These are phyloP conservation scores for Saksenaea oblongispora DNA, from an alignment of 371 early-diverging fungal genomes.

Conservation along the genomic window DNA sequence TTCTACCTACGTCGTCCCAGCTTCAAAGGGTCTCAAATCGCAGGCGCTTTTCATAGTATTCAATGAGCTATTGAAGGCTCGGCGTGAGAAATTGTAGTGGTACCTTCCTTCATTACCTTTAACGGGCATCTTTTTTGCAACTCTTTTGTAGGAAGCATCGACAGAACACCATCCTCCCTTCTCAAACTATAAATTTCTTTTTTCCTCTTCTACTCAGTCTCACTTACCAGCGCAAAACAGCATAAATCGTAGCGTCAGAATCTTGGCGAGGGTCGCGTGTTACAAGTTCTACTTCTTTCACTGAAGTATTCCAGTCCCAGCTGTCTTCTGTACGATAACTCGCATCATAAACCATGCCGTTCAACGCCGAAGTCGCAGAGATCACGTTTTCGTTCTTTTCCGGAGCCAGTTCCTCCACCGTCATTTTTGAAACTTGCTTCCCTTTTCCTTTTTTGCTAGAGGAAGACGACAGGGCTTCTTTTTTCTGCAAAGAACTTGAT, in stretches of 20 bases:
- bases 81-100: neutral
- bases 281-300: conserved; percentile 7
- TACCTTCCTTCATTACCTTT: conserved; percentile 10
- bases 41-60: conserved; percentile 12
- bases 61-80: neutral
- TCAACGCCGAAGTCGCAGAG: neutral
- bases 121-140: conserved; percentile 11
- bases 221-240: conserved; percentile 12
- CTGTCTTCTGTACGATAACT: conserved; percentile 4
- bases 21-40: neutral
- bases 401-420: neutral
- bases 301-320: conserved; percentile 8
- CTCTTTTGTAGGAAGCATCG: conserved; percentile 12
- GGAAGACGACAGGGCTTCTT: neutral
- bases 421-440: neutral
- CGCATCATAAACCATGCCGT: conserved; percentile 8
- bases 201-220: neutral
- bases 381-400: neutral
- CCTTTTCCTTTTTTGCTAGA: neutral
- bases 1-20: neutral
- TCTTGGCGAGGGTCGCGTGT: neutral
- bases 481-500: neutral
- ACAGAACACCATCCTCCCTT: conserved; percentile 10
- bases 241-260: conserved; percentile 7
- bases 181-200: neutral